Evolutionary conservation across 306 rosid genomes (phyloP).

Genomic region (Glycine tomentella): DNA sequence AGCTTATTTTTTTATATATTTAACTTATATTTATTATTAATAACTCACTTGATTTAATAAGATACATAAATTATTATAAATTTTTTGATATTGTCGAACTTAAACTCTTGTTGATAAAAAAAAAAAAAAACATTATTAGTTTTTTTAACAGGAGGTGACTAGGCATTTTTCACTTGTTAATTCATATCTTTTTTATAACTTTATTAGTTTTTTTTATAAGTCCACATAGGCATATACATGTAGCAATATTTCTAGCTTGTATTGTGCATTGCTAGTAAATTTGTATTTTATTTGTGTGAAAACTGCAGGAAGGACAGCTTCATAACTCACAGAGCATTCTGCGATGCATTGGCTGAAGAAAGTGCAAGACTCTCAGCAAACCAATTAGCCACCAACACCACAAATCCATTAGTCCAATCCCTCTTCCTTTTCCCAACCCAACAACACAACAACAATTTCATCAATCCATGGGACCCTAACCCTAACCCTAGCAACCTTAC

Average conservation of each 20-base stretch:
- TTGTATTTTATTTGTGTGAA: constrained; percentile 14
- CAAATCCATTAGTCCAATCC: constrained; percentile 52
- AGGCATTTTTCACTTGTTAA: too few relatives aligned
- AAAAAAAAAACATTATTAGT: too few relatives aligned
- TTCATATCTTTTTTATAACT: too few relatives aligned
- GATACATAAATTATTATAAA: too few relatives aligned
- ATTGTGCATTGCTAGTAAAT: background rate
- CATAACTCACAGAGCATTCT: constrained; percentile 95
- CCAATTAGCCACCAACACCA: constrained; percentile 49
- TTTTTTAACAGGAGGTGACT: too few relatives aligned
- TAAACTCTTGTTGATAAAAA: too few relatives aligned
- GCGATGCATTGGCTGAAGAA: constrained; percentile 97
- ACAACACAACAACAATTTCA: constrained; percentile 31
- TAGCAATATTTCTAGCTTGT: background rate
- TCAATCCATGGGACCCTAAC: constrained; percentile 73
- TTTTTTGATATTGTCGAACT: too few relatives aligned
- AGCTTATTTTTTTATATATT: background rate
- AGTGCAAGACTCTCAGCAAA: constrained; percentile 76
- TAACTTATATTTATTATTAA: background rate
- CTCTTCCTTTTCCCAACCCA: constrained; percentile 67
- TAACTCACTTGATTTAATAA: too few relatives aligned
- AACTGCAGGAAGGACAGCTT: constrained; percentile 93
- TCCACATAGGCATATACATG: background rate
- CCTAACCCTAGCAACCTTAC: constrained; percentile 68
- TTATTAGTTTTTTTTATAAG: too few relatives aligned